Conservation (phyloP, 2,329 filamentous ascomycete genomes). For the Neurospora sp. region DNA sequence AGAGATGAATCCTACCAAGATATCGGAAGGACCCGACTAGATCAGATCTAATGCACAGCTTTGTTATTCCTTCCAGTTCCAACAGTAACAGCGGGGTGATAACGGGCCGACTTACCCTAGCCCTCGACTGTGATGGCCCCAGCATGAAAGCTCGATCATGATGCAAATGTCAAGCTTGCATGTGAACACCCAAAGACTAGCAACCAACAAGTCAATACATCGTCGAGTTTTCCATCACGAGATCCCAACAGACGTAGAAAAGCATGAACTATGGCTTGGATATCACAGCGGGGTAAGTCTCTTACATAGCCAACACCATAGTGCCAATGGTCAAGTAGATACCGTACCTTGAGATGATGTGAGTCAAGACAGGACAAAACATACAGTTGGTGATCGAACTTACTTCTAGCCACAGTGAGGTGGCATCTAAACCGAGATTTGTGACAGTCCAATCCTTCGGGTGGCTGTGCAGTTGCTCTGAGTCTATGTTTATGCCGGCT, state of each 20-base stretch:
- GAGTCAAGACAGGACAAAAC: background rate
- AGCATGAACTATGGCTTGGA: background rate
- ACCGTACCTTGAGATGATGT: background rate
- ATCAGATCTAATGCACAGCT: background rate
- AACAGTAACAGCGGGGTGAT: background rate
- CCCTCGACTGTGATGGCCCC: background rate
- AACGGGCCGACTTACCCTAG: background rate
- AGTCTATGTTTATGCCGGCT: background rate
- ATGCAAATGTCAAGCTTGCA: background rate
- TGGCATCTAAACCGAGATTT: background rate
- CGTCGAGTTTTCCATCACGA: background rate
- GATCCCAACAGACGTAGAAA: background rate
- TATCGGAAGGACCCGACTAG: background rate
- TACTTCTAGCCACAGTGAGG: background rate
- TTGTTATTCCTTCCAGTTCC: background rate
- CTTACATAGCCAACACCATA: background rate
- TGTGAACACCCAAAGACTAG: background rate
- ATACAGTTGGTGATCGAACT: background rate
- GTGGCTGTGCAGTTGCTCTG: background rate
- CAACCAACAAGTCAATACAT: background rate
- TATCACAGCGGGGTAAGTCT: background rate
- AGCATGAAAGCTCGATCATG: background rate
- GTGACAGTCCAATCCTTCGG: background rate
- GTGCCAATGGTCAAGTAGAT: background rate
- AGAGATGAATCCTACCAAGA: background rate